Percentiles rank a stretch among this genome's conserved stretches.
phyloP scores from a whole-genome alignment of 2,329 filamentous ascomycete genomes.

The Sclerotinia subarctica region DNA sequence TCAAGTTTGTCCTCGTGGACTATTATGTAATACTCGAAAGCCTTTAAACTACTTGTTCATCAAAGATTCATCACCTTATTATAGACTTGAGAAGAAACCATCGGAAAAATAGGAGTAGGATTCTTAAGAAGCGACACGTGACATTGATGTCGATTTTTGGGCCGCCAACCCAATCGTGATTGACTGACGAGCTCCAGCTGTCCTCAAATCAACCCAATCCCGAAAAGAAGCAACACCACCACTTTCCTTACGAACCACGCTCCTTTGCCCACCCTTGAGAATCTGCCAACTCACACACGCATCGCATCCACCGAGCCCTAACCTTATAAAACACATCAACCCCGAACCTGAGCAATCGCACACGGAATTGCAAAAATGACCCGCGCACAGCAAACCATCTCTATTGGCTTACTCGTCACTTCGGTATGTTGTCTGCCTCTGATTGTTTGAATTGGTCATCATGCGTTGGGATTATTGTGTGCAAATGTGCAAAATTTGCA shows the following conservation, averaged over 20 bases:
- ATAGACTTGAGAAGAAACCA: not conserved
- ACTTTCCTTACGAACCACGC: constrained; percentile 35
- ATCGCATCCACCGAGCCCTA: constrained; percentile 13
- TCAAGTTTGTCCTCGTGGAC: constrained; percentile 22
- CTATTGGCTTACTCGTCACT: constrained; percentile 78
- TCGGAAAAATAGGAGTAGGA: not conserved
- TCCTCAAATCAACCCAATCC: constrained; percentile 23
- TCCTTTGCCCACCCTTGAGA: constrained; percentile 30
- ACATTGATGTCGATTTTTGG: not conserved
- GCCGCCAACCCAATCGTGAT: constrained; percentile 6
- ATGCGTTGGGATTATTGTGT: constrained; percentile 15
- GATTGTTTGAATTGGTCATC: constrained; percentile 5
- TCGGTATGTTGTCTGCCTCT: constrained; percentile 57
- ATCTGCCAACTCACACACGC: constrained; percentile 21
- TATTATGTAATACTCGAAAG: constrained; percentile 6
- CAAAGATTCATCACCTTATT: not conserved
- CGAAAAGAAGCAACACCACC: constrained; percentile 3
- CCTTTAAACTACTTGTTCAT: not conserved
- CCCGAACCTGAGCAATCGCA: constrained; percentile 19
- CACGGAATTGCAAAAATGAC: constrained; percentile 66
- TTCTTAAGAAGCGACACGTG: constrained; percentile 5
- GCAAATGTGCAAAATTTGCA: constrained; percentile 22
- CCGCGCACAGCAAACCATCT: constrained; percentile 88
- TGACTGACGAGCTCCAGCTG: constrained; percentile 19
- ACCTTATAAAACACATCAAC: constrained; percentile 17